Percentiles rank a stretch among this genome's conserved stretches.
Evolutionary conservation across 2,329 filamentous ascomycete genomes (phyloP).

Genomic region (Ceratocystis eucalypticola): DNA sequence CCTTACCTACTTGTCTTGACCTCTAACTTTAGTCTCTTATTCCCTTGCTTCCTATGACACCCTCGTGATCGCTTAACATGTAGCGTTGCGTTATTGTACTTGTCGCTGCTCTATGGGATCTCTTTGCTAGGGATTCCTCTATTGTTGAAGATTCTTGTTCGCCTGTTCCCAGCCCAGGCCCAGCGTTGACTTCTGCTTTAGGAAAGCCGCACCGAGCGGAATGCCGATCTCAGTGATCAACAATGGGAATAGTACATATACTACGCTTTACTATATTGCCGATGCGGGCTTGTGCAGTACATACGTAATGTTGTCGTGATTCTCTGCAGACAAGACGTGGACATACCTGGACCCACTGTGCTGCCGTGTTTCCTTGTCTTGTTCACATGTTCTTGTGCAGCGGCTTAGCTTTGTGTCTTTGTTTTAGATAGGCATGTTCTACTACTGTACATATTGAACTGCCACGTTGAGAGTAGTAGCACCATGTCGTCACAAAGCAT

Average conservation of each 20-base stretch:
- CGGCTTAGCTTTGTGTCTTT: too few species aligned
- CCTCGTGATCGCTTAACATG: background rate
- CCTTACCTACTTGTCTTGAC: background rate
- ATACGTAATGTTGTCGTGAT: too few species aligned
- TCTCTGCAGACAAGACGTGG: too few species aligned
- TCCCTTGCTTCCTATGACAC: too few species aligned
- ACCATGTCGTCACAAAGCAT: background rate
- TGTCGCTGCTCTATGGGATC: background rate
- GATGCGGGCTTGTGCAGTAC: too few species aligned
- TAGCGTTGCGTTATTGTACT: background rate
- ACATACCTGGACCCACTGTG: too few species aligned
- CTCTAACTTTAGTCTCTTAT: background rate
- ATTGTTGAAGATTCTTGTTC: constrained; percentile 2
- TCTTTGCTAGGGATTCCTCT: background rate
- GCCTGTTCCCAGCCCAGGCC: background rate
- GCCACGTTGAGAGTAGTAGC: background rate
- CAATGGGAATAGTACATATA: background rate
- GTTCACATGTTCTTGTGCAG: too few species aligned
- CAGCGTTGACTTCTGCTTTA: background rate
- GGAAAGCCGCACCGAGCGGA: constrained; percentile 12
- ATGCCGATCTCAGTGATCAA: constrained; percentile 10
- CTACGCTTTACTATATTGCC: background rate
- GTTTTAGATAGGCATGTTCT: too few species aligned
- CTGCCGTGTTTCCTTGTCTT: too few species aligned
- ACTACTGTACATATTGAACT: too few species aligned